Evolutionary conservation across 805 yeast species (phyloP), one percentile per base, ranked within the genome.

Genomic region (Hanseniaspora pseudoguilliermondii): DNA sequence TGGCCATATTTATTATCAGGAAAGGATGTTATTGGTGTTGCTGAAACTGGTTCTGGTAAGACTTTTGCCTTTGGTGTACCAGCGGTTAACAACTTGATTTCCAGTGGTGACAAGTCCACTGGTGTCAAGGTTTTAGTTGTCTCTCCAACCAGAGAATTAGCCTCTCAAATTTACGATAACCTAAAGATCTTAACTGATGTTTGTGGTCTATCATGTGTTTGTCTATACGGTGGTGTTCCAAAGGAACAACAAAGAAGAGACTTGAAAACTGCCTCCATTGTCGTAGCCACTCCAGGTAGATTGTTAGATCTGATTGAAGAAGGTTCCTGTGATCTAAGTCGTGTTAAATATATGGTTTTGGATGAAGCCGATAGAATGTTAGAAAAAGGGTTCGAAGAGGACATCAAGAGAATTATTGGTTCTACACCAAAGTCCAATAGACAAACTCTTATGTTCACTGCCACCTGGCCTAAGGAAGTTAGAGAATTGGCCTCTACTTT

Each of bases 381-480:
- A 58, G 98, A 93, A 69, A 93, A 86, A 71, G 99, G 99, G 39
- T 93, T 93, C 65, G 97, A 95, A 72, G 95, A 91, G 68, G 98
- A 91, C 70, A 91, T 93, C 66, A 88, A 86, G 68, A 75, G 77
- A 60, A 88, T 93, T 61, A 81, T 93, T 66, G 78, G 83, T 47
- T 73, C 75, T 57, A 76, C 87, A 16, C 73, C 78, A 25, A 65
- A 71, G 35, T 53, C 65, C 3, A 67, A 69, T 27, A 76, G 97
- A 73, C 97, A 91, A 71, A 93, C 98, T 0, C 76, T 93, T 60
- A 93, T 93, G 97, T 93, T 93, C 72, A 91, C 98, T 10, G 99
- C 99, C n/a, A 93, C 99, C 1, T 93, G 98, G 98, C 99, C 99
- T n/a, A 86, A 86, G 64, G 95, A 91, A 72, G 97, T 93, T 38